These are phyloP conservation scores for Litchi chinensis DNA, from an alignment of 345 rosid species.

Conservation along the genomic window DNA sequence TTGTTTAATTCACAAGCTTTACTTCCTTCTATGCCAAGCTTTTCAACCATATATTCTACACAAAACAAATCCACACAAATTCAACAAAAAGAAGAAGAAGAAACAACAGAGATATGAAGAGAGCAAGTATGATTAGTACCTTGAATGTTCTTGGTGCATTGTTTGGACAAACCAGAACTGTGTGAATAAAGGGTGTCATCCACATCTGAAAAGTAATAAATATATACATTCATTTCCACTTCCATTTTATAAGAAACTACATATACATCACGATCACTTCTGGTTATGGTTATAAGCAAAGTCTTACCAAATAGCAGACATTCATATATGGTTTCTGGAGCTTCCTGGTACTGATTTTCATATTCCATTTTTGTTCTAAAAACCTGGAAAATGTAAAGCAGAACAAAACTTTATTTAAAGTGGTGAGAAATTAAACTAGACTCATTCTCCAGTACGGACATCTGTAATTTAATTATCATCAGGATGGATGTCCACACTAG, in stretches of 20 bases:
- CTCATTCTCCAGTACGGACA: too few species aligned
- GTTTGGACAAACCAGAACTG: slow-evolving; percentile 58
- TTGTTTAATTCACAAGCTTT: slow-evolving; percentile 53
- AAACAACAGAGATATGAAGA: not conserved
- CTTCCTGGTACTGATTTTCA: slow-evolving; percentile 29
- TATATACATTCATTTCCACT: not conserved
- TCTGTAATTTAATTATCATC: too few species aligned
- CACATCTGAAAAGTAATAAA: slow-evolving; percentile 42
- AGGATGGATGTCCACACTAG: too few species aligned
- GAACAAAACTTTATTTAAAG: not conserved
- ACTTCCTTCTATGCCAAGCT: slow-evolving; percentile 67
- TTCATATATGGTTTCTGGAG: slow-evolving; percentile 49
- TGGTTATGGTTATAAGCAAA: not conserved
- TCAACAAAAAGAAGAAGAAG: not conserved
- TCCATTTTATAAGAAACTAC: too few species aligned
- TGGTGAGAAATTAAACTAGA: not conserved
- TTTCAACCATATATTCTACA: slow-evolving; percentile 72
- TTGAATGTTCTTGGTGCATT: slow-evolving; percentile 54
- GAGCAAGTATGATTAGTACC: slow-evolving; percentile 27
- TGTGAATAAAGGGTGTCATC: slow-evolving; percentile 75
- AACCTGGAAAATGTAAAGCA: not conserved
- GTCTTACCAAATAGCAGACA: slow-evolving; percentile 81
- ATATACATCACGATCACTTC: not conserved
- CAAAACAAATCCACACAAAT: not conserved
- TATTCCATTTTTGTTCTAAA: slow-evolving; percentile 34